Percentiles rank a stretch among this genome's conserved stretches.
Conservation (phyloP, 2,329 filamentous ascomycete genomes). For the Fusarium subtropicale region DNA sequence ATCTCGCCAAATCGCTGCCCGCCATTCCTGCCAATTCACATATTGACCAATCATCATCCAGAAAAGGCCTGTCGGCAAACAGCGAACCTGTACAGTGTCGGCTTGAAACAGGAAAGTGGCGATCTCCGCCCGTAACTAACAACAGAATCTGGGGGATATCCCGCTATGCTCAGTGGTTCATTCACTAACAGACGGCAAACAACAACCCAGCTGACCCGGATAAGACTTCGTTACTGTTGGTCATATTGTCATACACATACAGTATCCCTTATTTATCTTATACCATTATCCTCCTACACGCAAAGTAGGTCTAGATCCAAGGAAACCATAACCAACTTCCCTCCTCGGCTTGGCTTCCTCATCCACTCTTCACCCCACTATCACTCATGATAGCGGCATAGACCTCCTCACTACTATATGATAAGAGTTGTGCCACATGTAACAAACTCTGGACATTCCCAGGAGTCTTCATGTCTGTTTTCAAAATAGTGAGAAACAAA, state of each 20-base stretch:
- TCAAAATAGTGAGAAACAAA: not conserved
- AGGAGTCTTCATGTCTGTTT: not conserved
- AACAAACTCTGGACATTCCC: conserved; percentile 5
- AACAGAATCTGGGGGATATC: conserved; percentile 24
- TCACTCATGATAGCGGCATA: conserved; percentile 27
- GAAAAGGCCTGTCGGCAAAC: conserved; percentile 26
- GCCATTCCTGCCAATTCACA: not conserved
- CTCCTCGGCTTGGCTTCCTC: conserved; percentile 32
- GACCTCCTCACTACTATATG: conserved; percentile 22
- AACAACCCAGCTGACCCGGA: conserved; percentile 31
- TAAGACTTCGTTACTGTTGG: not conserved
- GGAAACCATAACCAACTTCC: conserved; percentile 10
- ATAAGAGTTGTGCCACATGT: conserved; percentile 28
- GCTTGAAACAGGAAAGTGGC: conserved; percentile 48
- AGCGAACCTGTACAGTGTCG: conserved; percentile 18
- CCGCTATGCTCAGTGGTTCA: conserved; percentile 24
- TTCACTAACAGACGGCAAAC: conserved; percentile 31
- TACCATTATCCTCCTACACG: not conserved
- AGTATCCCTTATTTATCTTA: not conserved
- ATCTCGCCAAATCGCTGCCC: not conserved
- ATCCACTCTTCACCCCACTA: conserved; percentile 25
- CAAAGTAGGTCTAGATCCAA: not conserved
- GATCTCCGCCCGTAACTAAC: conserved; percentile 48
- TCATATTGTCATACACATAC: not conserved
- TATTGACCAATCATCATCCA: conserved; percentile 19